Base-by-base conservation (phyloP, 768 basidiomycete genomes). In the Lactarius psammicola region DNA sequence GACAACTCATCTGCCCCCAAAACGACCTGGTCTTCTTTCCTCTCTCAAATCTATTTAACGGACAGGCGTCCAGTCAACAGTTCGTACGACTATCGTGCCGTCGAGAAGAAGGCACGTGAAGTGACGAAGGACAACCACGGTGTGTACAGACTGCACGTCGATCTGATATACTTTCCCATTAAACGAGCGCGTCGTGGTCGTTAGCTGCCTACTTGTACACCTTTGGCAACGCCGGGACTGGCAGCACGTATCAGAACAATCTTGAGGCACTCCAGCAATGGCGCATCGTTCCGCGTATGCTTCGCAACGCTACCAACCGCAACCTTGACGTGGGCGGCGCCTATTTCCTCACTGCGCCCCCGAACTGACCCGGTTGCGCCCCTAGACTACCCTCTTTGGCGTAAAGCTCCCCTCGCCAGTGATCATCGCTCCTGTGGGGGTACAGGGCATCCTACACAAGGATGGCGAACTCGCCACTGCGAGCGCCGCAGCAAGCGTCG, bases 211-310 rank as follows among this genome's bases (percentile, higher is more conserved):
- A 87, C 77, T 79, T 85, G 76, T 95, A 93, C 71, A 87, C 87
- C 2, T 84, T 83, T 63, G 90, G 89, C 49, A 90, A 85, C 67
- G 92, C 93, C 13, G 94, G 93, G 1, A 82, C 84, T 3, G 79
- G 80, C 61, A 78, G 81, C 33, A 95, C 94, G 1, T 84, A 89
- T 73, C 78, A 74, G 13, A 85, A 84, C 57, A 95, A 95, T 71
- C 80, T 79, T 38, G 80, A 77, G 49, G 87, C 85, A 2, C 81
- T 94, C 60, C 78, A 84, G 30, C 84, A 80, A 62, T 93, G 83
- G 80, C 83, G 82, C 44, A 89, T 95, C 73, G 79, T 94, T 20
- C 92, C 92, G 3, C 84, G 87, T 8, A 91, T 92, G 90, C 82
- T 93, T 36, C 80, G 85, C 23, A 78, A 86, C 68, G 83, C 82